Conservation (phyloP, 305 asterid genomes). For the Plantago coronopus region DNA sequence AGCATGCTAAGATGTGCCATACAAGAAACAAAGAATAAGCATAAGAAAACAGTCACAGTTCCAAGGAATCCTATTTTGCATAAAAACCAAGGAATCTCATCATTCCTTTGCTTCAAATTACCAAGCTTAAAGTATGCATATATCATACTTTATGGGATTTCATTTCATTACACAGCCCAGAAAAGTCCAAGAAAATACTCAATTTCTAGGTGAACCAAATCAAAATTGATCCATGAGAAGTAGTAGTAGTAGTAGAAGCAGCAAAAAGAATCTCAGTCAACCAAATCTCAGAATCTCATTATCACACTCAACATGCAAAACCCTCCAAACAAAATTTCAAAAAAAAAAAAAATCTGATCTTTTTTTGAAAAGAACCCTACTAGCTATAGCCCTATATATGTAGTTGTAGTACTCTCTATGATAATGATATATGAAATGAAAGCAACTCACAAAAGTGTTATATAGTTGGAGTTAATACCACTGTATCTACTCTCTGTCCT, state of each 20-base stretch:
- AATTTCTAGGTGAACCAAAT: constrained; percentile 42
- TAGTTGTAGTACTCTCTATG: neutral
- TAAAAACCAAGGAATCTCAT: constrained; percentile 41
- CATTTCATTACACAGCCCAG: constrained; percentile 25
- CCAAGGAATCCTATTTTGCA: neutral
- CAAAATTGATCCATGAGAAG: constrained; percentile 42
- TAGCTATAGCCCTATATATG: neutral
- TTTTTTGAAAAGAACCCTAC: too few relatives aligned
- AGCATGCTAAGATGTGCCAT: neutral
- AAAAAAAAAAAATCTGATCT: neutral
- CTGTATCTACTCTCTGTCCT: constrained; percentile 24
- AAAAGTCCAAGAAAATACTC: constrained; percentile 36
- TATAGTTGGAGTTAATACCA: constrained; percentile 5
- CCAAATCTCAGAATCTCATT: constrained; percentile 33
- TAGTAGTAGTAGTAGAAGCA: too few relatives aligned
- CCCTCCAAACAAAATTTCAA: neutral
- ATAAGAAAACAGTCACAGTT: neutral
- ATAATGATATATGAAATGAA: constrained; percentile 6
- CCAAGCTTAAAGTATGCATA: constrained; percentile 29
- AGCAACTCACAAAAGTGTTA: neutral
- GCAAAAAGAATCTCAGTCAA: constrained; percentile 39
- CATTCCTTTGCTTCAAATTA: constrained; percentile 45
- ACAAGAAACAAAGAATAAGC: neutral
- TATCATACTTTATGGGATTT: constrained; percentile 24
- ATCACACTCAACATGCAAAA: constrained; percentile 15